phyloP scores from a whole-genome alignment of 2,329 filamentous ascomycete species.

The Xylariomycetidae sp. region DNA sequence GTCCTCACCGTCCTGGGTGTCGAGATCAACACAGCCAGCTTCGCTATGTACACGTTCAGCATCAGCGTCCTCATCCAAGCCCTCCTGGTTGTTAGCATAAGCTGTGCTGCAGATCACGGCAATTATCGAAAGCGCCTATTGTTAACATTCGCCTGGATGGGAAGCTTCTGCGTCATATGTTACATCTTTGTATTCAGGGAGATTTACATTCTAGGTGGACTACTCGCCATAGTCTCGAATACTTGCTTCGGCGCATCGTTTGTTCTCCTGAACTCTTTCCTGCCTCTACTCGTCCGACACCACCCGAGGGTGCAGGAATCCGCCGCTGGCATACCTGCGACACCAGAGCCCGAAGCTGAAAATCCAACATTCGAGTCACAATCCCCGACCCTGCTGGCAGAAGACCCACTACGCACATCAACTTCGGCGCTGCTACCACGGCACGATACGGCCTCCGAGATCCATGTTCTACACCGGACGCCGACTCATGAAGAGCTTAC shows the following conservation, averaged over 20 bases:
- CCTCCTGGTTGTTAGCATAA: conserved; percentile 90
- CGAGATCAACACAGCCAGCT: conserved; percentile 92
- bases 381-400: conserved; percentile 24
- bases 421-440: conserved; percentile 43
- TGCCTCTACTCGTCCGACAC: conserved; percentile 84
- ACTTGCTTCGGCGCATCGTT: conserved; percentile 94
- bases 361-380: conserved; percentile 30
- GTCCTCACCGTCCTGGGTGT: conserved; percentile 76
- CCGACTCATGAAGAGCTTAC: conserved; percentile 48
- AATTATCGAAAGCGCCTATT: conserved; percentile 85
- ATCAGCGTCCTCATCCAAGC: conserved; percentile 86
- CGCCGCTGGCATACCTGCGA: conserved; percentile 17
- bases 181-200: conserved; percentile 75
- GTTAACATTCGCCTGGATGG: conserved; percentile 76
- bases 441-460: conserved; percentile 22
- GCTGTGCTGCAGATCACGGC: conserved; percentile 91
- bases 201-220: conserved; percentile 73
- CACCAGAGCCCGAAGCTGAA: conserved; percentile 28
- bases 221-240: conserved; percentile 87
- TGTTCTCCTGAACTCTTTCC: conserved; percentile 90
- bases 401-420: conserved; percentile 33
- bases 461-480: conserved; percentile 31
- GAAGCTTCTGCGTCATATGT: conserved; percentile 78
- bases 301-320: conserved; percentile 53
- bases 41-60: conserved; percentile 98